Evolutionary conservation across 257 asterid genomes (phyloP).

Genomic region (Ilex asprella): DNA sequence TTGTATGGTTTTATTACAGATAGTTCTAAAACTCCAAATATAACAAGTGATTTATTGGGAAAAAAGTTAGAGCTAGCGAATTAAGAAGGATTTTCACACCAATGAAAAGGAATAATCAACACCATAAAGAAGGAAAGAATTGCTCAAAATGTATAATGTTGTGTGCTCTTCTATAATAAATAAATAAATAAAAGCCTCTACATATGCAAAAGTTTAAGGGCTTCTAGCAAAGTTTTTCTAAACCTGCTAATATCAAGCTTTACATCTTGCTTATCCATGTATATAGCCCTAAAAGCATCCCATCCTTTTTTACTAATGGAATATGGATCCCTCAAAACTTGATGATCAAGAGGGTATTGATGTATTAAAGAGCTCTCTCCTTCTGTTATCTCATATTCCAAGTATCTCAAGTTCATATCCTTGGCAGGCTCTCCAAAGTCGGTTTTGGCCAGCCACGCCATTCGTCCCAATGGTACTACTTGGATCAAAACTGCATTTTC

Average conservation of each 20-base stretch:
- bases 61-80: too few species aligned
- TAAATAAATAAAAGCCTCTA: background rate
- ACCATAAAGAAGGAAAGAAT: background rate
- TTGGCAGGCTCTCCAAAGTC: constrained; percentile 26
- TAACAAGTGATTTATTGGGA: too few species aligned
- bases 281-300: constrained; percentile 13
- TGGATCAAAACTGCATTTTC: constrained; percentile 52
- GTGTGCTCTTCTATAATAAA: background rate
- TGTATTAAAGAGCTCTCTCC: constrained; percentile 48
- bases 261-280: constrained; percentile 26
- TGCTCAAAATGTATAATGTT: background rate
- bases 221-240: constrained; percentile 19
- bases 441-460: constrained; percentile 21
- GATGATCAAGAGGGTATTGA: constrained; percentile 18
- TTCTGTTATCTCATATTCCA: constrained; percentile 33
- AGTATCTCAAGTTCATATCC: constrained; percentile 44
- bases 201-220: constrained; percentile 10
- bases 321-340: constrained; percentile 20
- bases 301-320: constrained; percentile 18
- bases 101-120: too few species aligned
- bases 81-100: too few species aligned
- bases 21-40: too few species aligned
- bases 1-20: too few species aligned
- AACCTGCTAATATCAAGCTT: constrained; percentile 27
- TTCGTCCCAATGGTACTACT: constrained; percentile 38